Base-by-base conservation (phyloP, 805 yeast species). In the Priceomyces medius region DNA sequence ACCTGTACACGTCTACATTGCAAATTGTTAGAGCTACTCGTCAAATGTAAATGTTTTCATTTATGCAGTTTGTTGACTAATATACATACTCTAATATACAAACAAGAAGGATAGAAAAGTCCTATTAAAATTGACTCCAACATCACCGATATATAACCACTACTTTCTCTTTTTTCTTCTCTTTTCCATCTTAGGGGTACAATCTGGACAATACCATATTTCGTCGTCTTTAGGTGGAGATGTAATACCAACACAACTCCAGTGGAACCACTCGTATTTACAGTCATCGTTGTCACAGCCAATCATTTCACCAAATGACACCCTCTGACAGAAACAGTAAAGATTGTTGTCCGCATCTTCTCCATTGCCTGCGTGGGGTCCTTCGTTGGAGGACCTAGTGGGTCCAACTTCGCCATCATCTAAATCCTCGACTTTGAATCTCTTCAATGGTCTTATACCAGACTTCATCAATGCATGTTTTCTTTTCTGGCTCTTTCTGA, bases 251-350 rank as follows among this genome's bases (percentile, higher is more conserved):
- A 91, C 97, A 70, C 99, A 93, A 42, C 82, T 84, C 74, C 90
- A 91, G 63, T 93, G 99, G 66, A 91, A 91, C 98, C 98, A 91
- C 59, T 88, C 97, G 49, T 74, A 81, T 56, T 81, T 79, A 69
- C 99, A 93, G 52, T 84, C 81, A 18, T 84, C 85, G 47, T 88
- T 86, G 59, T 93, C 99, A 66, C 99, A 93, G 0, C 95, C 98
- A 56, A 93, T 88, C 99, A 93, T 93, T 54, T 84, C 90, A 20
- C 99, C 99, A 66, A 85, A 89, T 0, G 97, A 90, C 0, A 88
- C 96, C 50, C 93, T 84, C 61, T 88, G 96, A 59, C 99, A 93
- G 66, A 87, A 84, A 64, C 99, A 93, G 60, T 91, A 91, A 41
- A 71, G 54, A 37, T 62, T 68, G 45, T 70, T 69, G 45, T 71